phyloP scores from a whole-genome alignment of 2,329 filamentous ascomycete genomes.

The Periconia sp. region DNA sequence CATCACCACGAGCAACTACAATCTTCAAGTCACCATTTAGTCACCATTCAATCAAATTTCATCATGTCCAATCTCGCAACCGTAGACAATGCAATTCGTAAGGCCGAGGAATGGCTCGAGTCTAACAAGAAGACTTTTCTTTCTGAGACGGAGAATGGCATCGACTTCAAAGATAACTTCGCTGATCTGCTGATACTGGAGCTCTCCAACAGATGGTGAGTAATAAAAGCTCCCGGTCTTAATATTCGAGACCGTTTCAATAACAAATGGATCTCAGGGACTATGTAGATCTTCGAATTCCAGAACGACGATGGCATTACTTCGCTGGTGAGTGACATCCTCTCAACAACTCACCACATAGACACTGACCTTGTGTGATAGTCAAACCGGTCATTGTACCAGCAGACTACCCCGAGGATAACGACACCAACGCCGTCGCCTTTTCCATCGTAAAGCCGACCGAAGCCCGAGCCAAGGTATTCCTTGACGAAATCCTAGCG shows the following conservation, averaged over 20 bases:
- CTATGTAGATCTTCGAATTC: neutral
- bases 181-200: neutral
- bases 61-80: neutral
- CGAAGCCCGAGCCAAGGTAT: neutral
- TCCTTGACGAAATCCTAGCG: neutral
- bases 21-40: too few species aligned
- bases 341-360: neutral
- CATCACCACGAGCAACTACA: neutral
- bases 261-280: neutral
- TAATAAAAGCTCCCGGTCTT: neutral
- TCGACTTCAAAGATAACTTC: neutral
- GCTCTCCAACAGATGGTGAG: neutral
- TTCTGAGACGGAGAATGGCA: neutral
- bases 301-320: neutral
- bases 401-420: neutral
- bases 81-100: neutral
- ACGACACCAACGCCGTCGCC: neutral
- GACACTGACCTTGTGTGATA: neutral
- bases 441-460: neutral
- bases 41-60: neutral
- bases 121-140: neutral
- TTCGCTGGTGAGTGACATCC: neutral
- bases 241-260: neutral
- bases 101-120: neutral
- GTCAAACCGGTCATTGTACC: conserved; percentile 1